A percentile compares a stretch with the other conserved stretches of the same genome.
Conservation (phyloP, 306 rosid species). For the Arachis stenosperma region DNA sequence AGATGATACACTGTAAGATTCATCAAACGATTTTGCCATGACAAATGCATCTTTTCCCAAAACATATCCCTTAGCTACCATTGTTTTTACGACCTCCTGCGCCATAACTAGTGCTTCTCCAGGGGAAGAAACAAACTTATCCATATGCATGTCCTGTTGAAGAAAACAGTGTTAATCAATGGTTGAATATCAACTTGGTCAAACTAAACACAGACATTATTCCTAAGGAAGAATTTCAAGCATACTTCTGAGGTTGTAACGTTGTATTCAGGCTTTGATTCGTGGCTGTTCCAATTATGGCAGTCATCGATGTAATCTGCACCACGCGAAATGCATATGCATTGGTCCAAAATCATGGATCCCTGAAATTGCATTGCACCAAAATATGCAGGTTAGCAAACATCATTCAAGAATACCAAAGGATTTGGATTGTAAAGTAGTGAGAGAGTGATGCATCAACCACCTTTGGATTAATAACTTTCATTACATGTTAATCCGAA, state of each 20-base stretch:
- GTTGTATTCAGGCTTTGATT: constrained; percentile 46
- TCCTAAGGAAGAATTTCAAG: constrained; percentile 11
- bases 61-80: constrained; percentile 91
- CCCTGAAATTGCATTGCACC: constrained; percentile 57
- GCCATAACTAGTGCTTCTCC: constrained; percentile 81
- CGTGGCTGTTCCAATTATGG: constrained; percentile 50
- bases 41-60: constrained; percentile 77
- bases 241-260: constrained; percentile 55
- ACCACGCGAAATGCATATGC: constrained; percentile 70
- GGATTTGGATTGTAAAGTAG: too few species aligned
- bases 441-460: too few species aligned
- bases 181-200: not conserved
- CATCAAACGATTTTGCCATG: constrained; percentile 86
- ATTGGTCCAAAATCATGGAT: constrained; percentile 70
- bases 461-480: too few species aligned
- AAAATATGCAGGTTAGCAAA: constrained; percentile 33
- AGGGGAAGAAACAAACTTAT: constrained; percentile 57
- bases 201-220: constrained; percentile 22
- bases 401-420: constrained; percentile 8
- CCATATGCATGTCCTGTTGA: constrained; percentile 55
- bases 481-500: too few species aligned
- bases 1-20: constrained; percentile 71
- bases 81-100: constrained; percentile 80
- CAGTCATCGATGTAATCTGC: constrained; percentile 56
- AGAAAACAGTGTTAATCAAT: not conserved